phyloP scores from a whole-genome alignment of 768 basidiomycete species.

The Favolaschia claudopus region DNA sequence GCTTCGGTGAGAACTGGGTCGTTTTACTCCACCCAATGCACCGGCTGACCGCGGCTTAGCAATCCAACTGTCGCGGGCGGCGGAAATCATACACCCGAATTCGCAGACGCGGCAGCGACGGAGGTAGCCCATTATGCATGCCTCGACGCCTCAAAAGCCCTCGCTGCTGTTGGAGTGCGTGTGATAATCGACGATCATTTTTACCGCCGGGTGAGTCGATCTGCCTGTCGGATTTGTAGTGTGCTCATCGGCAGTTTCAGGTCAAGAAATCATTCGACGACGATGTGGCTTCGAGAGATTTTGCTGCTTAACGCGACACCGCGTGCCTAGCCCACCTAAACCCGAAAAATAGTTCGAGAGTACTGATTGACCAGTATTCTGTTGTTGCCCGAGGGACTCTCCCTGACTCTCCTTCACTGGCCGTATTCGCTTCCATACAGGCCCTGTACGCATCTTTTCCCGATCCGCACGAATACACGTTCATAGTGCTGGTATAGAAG shows the following conservation, averaged over 20 bases:
- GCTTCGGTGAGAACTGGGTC: slow-evolving; percentile 72
- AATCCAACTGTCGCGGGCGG: slow-evolving; percentile 78
- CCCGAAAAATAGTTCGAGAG: not conserved
- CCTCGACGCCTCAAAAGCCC: slow-evolving; percentile 71
- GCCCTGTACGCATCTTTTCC: too few species aligned
- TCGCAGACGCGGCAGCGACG: slow-evolving; percentile 69
- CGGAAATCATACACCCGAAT: slow-evolving; percentile 80
- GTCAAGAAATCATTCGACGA: slow-evolving; percentile 59
- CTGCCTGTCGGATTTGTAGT: not conserved
- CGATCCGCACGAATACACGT: too few species aligned
- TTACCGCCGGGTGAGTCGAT: slow-evolving; percentile 56
- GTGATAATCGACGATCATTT: slow-evolving; percentile 75
- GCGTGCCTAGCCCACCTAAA: not conserved
- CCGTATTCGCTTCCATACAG: too few species aligned
- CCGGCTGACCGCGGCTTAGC: slow-evolving; percentile 48
- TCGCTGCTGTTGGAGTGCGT: slow-evolving; percentile 74
- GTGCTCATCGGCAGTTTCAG: slow-evolving; percentile 36
- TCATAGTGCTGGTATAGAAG: too few species aligned
- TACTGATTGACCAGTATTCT: not conserved
- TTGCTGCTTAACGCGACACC: too few species aligned
- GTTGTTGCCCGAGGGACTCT: too few species aligned
- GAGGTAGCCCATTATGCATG: slow-evolving; percentile 69
- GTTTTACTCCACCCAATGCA: too few species aligned
- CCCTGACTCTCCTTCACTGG: too few species aligned
- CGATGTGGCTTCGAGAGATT: slow-evolving; percentile 39